Evolutionary conservation across 2,329 filamentous ascomycete genomes (phyloP), one percentile per base, ranked within the genome.

Genomic region (Claviceps arundinis): DNA sequence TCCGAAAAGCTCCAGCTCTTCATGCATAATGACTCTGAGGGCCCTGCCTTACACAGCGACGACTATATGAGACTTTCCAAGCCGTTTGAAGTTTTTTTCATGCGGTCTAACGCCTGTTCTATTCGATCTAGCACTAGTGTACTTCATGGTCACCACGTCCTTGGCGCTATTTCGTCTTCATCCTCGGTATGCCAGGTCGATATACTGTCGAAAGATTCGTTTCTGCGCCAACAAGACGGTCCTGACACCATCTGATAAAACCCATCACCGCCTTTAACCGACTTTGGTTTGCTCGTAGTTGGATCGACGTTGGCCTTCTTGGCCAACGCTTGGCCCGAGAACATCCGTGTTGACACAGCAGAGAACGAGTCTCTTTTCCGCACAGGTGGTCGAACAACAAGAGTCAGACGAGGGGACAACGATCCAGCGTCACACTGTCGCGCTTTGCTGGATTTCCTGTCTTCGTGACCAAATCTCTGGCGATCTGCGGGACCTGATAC

Each of bases 301-400:
- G 73, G 73, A 55, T 77, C 73, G 34, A 74, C 59, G 52, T 70
- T 72, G 49, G 71, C 62, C 49, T 71, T 68, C 17, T 61, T 64
- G 50, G 65, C 63, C 52, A 69, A 62, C 46, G 64, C 59, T 38
- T 67, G 59, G 17, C 65, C 63, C 45, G 74, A 70, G 57, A 76
- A 78, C 26, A 83, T 68, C 78, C 80, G 83, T 57, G 64, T 73
- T 2, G 80, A 82, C 8, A 83, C 76, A 16, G 74, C 72, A 9
- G 78, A 80, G 60, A 84, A 83, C 0, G 80, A 82, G 60, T 83
- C 84, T 70, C 82, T 84, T 70, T 83, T 83, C 54, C 80, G 70
- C 55, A 83, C 62, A 1, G 78, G 77, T 7, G 78, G 79, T n/a
- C 76, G 74, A 52, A 81, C 70, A 16, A 80, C 73, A 24, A 82